These are phyloP conservation scores for Daldinia bambusicola DNA, from an alignment of 495 filamentous ascomycete species.

Conservation along the genomic window DNA sequence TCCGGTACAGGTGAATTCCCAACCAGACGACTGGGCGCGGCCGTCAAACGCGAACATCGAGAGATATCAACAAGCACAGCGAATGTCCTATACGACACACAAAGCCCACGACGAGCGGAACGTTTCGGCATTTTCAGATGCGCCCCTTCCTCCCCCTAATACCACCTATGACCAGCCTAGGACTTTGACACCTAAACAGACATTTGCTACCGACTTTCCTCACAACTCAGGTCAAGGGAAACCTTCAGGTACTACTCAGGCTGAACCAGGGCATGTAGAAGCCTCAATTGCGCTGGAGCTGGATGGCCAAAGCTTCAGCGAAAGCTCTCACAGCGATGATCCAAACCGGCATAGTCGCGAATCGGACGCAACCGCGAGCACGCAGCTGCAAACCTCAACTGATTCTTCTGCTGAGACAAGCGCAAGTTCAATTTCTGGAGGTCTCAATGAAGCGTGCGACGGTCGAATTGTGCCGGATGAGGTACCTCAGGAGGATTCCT, in stretches of 20 bases:
- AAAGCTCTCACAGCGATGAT: slow-evolving; percentile 46
- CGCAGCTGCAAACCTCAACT: slow-evolving; percentile 56
- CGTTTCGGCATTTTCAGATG: slow-evolving; percentile 50
- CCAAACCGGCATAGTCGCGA: slow-evolving; percentile 59
- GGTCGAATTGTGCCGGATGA: slow-evolving; percentile 51
- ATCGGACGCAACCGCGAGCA: slow-evolving; percentile 59
- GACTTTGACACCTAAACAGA: slow-evolving; percentile 37
- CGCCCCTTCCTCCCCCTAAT: slow-evolving; percentile 46
- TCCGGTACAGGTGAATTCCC: slow-evolving; percentile 56
- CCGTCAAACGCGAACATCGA: slow-evolving; percentile 56
- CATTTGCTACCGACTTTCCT: slow-evolving; percentile 40
- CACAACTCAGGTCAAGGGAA: slow-evolving; percentile 49
- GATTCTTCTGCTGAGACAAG: slow-evolving; percentile 61
- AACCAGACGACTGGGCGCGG: slow-evolving; percentile 54
- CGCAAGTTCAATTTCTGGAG: slow-evolving; percentile 59
- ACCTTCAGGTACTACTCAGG: slow-evolving; percentile 24
- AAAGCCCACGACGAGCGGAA: slow-evolving; percentile 44
- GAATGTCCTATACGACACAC: slow-evolving; percentile 6
- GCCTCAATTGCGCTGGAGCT: slow-evolving; percentile 40
- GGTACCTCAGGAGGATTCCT: slow-evolving; percentile 55
- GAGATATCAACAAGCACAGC: slow-evolving; percentile 11
- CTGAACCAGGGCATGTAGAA: slow-evolving; percentile 32
- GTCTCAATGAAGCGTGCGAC: slow-evolving; percentile 56
- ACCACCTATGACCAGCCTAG: slow-evolving; percentile 36
- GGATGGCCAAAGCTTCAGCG: slow-evolving; percentile 50